Base-by-base conservation (phyloP, 179 eudicot genomes). In the Monotropa hypopitys region DNA sequence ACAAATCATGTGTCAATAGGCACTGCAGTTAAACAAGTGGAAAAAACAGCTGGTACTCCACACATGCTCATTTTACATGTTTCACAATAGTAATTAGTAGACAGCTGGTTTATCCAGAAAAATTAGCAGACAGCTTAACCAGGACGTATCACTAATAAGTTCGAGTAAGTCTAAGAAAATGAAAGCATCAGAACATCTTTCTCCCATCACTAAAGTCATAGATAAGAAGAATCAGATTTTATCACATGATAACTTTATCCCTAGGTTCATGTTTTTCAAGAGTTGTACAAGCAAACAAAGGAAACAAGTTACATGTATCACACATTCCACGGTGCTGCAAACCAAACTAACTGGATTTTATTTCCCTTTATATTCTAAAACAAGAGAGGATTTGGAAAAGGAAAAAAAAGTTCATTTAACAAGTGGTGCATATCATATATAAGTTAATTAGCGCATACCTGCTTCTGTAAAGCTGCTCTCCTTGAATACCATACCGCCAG, bases 391-490 rank as follows among this genome's bases (percentile, higher is more conserved):
- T 50, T 28, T n/a, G n/a, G n/a, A 4, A 15, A 11, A 61, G 35
- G 68, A 28, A 0, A 54, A 26, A 74, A 21, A 26, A 56, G 38
- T 54, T 53, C 46, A 20, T n/a, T 35, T 59, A 30, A 42, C 23
- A 28, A 75, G 26, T 1, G 15, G 28, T 49, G 66, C 32, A 33
- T 57, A 57, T 54, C 46, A 47, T 23, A 23, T 23, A 23, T 11
- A 35, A 53, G 11, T 66, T 16, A 53, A 72, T 15, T n/a, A 49
- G 15, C 32, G 16, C 80, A 68, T 77, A 93, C 98, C 98, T 84
- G 98, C 88, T 87, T 94, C 96, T 49, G 98, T 90, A 81, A 86
- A 90, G 78, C 88, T 83, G 89, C 98, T 94, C 88, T 94, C 98
- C 84, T 92, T 92, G 72, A 88, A 94, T 42, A 88, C 90, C 50